phyloP scores from a whole-genome alignment of 257 asterid genomes.

The Solanum clarkiae region DNA sequence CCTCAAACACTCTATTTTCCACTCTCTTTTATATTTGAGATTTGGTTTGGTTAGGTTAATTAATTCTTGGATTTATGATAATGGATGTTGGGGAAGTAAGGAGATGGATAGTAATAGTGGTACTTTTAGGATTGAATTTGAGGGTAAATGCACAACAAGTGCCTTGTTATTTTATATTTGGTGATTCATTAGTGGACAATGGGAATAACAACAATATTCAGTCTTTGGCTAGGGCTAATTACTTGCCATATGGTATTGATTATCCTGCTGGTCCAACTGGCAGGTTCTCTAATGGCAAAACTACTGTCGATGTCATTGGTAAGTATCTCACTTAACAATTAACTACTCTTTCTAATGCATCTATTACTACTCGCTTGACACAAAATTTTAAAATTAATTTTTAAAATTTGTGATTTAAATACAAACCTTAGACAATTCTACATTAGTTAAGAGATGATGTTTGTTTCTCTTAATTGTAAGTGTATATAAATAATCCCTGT shows the following conservation, averaged over 20 bases:
- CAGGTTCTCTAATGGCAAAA: conserved; percentile 56
- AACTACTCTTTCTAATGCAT: not conserved
- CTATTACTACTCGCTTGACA: not conserved
- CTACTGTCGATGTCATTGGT: conserved; percentile 60
- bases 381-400: not conserved
- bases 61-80: not conserved
- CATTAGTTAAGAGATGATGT: not conserved
- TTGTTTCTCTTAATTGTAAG: not conserved
- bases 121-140: not conserved
- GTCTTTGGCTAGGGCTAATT: conserved; percentile 60
- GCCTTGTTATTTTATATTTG: conserved; percentile 60
- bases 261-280: conserved; percentile 55
- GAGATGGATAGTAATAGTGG: conserved; percentile 10
- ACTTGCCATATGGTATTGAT: conserved; percentile 68
- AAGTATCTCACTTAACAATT: not conserved
- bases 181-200: conserved; percentile 66
- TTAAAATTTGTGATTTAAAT: not conserved
- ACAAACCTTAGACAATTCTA: not conserved
- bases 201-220: conserved; percentile 55
- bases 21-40: not conserved
- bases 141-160: not conserved
- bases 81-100: conserved; percentile 9
- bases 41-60: no score
- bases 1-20: not conserved
- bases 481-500: not conserved